Conservation (phyloP, 768 basidiomycete genomes). For the Butyriboletus loyo region DNA sequence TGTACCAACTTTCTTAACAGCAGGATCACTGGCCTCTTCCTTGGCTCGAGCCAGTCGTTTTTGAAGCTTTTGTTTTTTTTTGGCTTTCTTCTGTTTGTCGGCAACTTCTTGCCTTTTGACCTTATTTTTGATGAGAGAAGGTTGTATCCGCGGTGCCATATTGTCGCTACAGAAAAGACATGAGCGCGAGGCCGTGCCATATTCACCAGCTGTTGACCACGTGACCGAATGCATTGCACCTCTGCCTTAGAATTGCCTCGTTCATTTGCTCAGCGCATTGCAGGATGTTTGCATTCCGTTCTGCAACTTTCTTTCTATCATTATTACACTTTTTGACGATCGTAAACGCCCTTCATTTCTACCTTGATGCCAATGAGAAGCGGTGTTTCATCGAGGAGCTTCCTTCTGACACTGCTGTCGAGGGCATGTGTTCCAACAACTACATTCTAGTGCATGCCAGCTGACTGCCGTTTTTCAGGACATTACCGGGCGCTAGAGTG, state of each 20-base stretch:
- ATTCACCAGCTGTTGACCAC: neutral
- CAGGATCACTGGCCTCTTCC: conserved; percentile 71
- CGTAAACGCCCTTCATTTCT: conserved; percentile 87
- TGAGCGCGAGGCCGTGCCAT: neutral
- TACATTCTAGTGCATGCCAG: neutral
- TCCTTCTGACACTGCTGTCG: conserved; percentile 91
- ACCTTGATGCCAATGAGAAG: conserved; percentile 90
- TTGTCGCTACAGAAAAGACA: neutral
- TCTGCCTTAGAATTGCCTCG: neutral
- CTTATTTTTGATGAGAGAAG: conserved; percentile 81
- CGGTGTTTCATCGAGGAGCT: conserved; percentile 97
- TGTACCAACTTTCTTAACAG: conserved; percentile 65
- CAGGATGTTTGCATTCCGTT: conserved; percentile 27
- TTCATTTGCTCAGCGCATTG: neutral
- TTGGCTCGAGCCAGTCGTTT: conserved; percentile 75
- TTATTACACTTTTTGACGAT: conserved; percentile 42
- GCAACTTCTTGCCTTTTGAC: conserved; percentile 78
- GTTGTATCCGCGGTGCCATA: conserved; percentile 62
- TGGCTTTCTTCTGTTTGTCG: conserved; percentile 71
- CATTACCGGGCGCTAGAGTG: conserved; percentile 93
- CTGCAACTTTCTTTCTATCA: conserved; percentile 30
- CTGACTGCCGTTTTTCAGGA: conserved; percentile 45
- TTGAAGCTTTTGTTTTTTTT: conserved; percentile 78
- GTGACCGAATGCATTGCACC: conserved; percentile 13
- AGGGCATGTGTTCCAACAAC: conserved; percentile 52